Percentiles rank a stretch among this genome's conserved stretches.
phyloP scores from a whole-genome alignment of 2,329 filamentous ascomycete species.

The Paraconiothyrium sp. region DNA sequence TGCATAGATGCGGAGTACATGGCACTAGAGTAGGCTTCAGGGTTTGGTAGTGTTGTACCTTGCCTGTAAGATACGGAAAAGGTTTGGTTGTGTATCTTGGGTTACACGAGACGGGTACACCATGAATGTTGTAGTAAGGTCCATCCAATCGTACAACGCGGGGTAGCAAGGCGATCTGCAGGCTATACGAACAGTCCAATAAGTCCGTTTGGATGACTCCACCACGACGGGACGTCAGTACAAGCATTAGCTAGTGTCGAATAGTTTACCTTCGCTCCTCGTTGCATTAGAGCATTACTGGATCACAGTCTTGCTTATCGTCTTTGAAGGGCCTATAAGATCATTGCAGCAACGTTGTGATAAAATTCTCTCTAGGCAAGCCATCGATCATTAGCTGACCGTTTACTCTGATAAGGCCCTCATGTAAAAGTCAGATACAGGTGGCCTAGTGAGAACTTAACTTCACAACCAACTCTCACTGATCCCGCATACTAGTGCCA shows the following conservation, averaged over 20 bases:
- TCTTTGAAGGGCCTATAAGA: neutral
- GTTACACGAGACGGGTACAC: neutral
- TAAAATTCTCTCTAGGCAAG: neutral
- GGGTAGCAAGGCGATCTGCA: neutral
- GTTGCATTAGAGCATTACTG: neutral
- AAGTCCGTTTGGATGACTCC: neutral
- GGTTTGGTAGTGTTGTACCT: neutral
- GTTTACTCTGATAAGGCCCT: neutral
- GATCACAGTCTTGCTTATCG: neutral
- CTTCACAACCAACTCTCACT: neutral
- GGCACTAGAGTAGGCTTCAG: neutral
- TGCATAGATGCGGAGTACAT: neutral
- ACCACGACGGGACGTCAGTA: too few relatives aligned
- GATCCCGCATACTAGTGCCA: neutral
- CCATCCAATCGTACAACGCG: neutral
- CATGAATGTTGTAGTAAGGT: neutral
- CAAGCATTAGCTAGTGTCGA: too few relatives aligned
- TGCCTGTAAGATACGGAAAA: neutral
- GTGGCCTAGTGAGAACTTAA: neutral
- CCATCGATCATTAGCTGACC: neutral
- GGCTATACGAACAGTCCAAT: neutral
- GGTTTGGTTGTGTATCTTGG: neutral
- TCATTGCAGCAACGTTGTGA: neutral
- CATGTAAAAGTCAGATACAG: neutral
- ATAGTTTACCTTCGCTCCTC: neutral